These are phyloP conservation scores for Colletotrichum gloeosporioides DNA, from an alignment of 2,329 filamentous ascomycete genomes.

Conservation along the genomic window DNA sequence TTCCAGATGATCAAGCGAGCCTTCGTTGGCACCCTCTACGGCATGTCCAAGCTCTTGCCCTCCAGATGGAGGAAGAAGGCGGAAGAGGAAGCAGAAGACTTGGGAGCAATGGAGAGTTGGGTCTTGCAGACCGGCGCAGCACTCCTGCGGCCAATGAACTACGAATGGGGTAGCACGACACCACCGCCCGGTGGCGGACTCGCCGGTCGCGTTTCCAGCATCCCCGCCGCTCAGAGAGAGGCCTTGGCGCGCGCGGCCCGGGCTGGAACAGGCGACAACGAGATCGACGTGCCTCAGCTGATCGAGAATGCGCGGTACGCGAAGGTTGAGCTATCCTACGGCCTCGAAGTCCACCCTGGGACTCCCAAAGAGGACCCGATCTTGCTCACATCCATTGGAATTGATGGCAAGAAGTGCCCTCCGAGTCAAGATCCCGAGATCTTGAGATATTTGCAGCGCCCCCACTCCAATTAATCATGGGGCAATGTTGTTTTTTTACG, in stretches of 20 bases:
- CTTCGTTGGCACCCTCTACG: conserved; percentile 28
- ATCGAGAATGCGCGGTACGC: conserved; percentile 15
- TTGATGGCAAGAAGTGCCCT: conserved; percentile 32
- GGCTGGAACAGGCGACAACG: conserved; percentile 7
- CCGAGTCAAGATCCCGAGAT: conserved; percentile 45
- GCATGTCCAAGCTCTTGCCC: conserved; percentile 21
- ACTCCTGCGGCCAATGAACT: conserved; percentile 25
- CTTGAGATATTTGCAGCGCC: conserved; percentile 22
- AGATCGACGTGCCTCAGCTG: conserved; percentile 19
- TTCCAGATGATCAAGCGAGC: conserved; percentile 30
- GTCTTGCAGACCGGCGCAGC: conserved; percentile 27
- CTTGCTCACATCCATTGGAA: conserved; percentile 31
- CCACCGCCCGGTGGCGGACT: conserved; percentile 14
- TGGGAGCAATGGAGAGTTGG: conserved; percentile 25
- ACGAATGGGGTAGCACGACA: conserved; percentile 25
- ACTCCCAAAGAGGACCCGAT: conserved; percentile 45
- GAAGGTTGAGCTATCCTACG: conserved; percentile 6
- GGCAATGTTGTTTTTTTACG: background rate
- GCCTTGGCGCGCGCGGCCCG: conserved; percentile 18
- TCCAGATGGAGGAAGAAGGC: conserved; percentile 21
- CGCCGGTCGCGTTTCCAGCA: conserved; percentile 21
- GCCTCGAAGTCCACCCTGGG: conserved; percentile 44
- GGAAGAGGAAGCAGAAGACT: conserved; percentile 10
- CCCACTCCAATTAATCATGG: background rate
- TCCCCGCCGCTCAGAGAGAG: conserved; percentile 25